A percentile compares a stretch with the other conserved stretches of the same genome.
Conservation (phyloP, 805 yeast genomes). For the Debaryomyces hansenii region DNA sequence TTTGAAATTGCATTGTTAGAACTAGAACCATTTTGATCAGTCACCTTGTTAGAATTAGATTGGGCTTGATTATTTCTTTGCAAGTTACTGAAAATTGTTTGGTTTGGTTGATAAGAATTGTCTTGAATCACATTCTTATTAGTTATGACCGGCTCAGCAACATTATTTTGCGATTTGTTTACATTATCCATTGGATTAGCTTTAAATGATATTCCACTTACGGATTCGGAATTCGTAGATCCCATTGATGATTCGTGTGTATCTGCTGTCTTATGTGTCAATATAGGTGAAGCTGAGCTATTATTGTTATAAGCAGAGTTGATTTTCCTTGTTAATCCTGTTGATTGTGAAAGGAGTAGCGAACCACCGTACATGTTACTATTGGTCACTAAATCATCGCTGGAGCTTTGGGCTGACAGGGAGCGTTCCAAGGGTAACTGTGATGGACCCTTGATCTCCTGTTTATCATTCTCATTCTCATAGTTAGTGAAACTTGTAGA, state of each 20-base stretch:
- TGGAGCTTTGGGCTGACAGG: conserved; percentile 18
- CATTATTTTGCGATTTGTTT: conserved; percentile 1
- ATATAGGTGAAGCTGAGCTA: not conserved
- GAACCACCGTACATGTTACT: conserved; percentile 44
- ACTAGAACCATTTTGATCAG: not conserved
- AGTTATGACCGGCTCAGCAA: conserved; percentile 34
- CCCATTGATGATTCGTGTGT: conserved; percentile 1
- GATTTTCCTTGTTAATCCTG: conserved; percentile 40
- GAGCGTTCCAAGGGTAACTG: not conserved
- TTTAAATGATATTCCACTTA: conserved; percentile 34
- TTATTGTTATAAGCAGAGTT: not conserved
- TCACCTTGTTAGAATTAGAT: not conserved
- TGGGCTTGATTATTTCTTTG: conserved; percentile 33
- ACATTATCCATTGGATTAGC: conserved; percentile 25
- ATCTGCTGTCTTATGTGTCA: not conserved
- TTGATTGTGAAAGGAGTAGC: conserved; percentile 41
- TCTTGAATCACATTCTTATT: conserved; percentile 30
- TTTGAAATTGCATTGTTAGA: conserved; percentile 10
- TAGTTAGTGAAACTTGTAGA: not conserved
- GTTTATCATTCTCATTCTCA: not conserved
- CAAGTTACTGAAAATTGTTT: conserved; percentile 40
- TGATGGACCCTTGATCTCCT: not conserved
- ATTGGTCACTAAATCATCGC: conserved; percentile 23
- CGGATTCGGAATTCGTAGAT: conserved; percentile 15
- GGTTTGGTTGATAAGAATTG: conserved; percentile 43